Evolutionary conservation across 1,284 basidiomycete species (phyloP).

Genomic region (Bondarzewia mesenterica): DNA sequence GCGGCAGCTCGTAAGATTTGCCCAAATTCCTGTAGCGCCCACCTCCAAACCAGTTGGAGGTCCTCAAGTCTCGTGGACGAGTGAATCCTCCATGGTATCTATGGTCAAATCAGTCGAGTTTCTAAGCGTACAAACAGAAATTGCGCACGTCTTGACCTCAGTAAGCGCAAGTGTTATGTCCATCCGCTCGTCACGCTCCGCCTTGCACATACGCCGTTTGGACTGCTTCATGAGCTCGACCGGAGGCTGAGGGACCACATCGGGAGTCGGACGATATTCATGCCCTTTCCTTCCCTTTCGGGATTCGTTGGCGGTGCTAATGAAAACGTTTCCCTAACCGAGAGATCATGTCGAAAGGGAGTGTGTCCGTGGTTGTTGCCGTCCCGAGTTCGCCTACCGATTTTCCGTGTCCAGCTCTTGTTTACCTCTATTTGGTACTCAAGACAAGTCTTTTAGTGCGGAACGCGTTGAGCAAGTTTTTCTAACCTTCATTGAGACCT

Average conservation of each 20-base stretch:
- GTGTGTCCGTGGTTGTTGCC: too few species aligned
- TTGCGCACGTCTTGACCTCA: slow-evolving; percentile 26
- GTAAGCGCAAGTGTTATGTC: slow-evolving; percentile 30
- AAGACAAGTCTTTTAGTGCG: too few species aligned
- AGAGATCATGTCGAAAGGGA: too few species aligned
- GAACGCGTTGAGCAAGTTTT: too few species aligned
- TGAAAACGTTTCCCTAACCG: background rate
- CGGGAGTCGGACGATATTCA: background rate
- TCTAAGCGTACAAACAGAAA: background rate
- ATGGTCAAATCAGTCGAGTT: background rate
- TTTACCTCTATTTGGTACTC: too few species aligned
- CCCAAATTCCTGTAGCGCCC: slow-evolving; percentile 22
- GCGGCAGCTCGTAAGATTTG: slow-evolving; percentile 26
- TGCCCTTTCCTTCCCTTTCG: background rate
- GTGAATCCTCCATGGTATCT: slow-evolving; percentile 33
- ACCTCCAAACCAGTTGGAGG: slow-evolving; percentile 29
- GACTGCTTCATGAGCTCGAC: slow-evolving; percentile 5
- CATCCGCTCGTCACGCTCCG: slow-evolving; percentile 35
- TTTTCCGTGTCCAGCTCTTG: too few species aligned
- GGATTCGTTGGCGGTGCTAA: background rate
- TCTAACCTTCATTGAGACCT: too few species aligned
- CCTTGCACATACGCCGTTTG: slow-evolving; percentile 23
- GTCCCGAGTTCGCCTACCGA: too few species aligned
- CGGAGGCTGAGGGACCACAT: background rate
- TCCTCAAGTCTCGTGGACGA: slow-evolving; percentile 29